phyloP scores from a whole-genome alignment of 495 filamentous ascomycete genomes.

The Opeltia flavorubescens region DNA sequence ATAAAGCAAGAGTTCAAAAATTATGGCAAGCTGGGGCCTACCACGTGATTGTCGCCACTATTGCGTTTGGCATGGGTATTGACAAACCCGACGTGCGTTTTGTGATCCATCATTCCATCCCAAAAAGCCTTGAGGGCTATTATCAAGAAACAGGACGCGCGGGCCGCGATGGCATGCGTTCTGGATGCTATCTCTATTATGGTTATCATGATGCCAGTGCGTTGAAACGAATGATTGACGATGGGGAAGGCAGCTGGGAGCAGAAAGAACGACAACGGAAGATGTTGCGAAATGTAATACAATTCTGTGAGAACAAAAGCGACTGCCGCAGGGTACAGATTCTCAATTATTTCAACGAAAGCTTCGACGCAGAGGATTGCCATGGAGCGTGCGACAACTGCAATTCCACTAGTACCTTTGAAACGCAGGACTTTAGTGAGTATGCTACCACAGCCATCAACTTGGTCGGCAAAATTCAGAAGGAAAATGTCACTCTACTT shows the following conservation, averaged over 20 bases:
- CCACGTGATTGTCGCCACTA: constrained; percentile 95
- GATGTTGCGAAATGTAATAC: constrained; percentile 72
- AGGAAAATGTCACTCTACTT: constrained; percentile 37
- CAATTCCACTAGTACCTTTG: constrained; percentile 48
- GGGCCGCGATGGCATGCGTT: constrained; percentile 75
- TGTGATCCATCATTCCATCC: constrained; percentile 81
- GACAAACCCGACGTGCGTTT: constrained; percentile 94
- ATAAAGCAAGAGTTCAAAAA: constrained; percentile 54
- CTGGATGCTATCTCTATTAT: constrained; percentile 84
- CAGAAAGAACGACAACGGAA: constrained; percentile 70
- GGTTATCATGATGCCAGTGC: constrained; percentile 54
- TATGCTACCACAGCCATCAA: constrained; percentile 52
- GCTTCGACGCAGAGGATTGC: constrained; percentile 59
- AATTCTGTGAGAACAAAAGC: constrained; percentile 74
- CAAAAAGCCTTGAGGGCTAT: constrained; percentile 94
- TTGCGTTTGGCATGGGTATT: constrained; percentile 98
- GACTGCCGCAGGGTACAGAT: constrained; percentile 83
- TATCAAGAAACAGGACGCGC: constrained; percentile 96
- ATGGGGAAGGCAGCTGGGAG: constrained; percentile 54
- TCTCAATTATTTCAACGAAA: constrained; percentile 81
- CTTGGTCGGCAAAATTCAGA: constrained; percentile 45
- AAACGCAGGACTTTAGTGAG: constrained; percentile 59
- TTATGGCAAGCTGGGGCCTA: constrained; percentile 66
- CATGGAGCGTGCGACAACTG: constrained; percentile 75
- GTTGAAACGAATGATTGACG: constrained; percentile 61